Evolutionary conservation across 805 yeast genomes (phyloP).

Genomic region (Metschnikowia borealis): DNA sequence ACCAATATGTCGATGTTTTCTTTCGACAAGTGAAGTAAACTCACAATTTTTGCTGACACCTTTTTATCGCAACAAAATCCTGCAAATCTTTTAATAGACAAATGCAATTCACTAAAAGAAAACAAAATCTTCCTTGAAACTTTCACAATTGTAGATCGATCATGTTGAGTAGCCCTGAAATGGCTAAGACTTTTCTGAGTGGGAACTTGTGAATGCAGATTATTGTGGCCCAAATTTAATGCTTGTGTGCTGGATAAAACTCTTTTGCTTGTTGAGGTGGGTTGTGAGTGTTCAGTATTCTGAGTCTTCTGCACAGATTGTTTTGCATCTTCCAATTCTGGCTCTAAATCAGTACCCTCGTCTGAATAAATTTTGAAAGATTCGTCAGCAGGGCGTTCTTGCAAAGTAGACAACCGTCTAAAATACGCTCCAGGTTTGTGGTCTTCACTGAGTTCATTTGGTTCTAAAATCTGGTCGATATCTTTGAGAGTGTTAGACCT

Average conservation of each 20-base stretch:
- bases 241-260: not conserved
- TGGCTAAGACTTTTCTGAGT: not conserved
- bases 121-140: conserved; percentile 59
- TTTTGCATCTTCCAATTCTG: not conserved
- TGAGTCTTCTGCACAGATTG: not conserved
- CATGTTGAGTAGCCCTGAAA: conserved; percentile 2
- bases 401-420: conserved; percentile 59
- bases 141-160: conserved; percentile 28
- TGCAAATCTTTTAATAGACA: conserved; percentile 52
- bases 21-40: conserved; percentile 48
- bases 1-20: conserved; percentile 54
- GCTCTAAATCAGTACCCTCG: not conserved
- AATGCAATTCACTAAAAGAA: conserved; percentile 61
- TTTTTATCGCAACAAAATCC: conserved; percentile 56
- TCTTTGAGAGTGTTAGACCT: conserved; percentile 37
- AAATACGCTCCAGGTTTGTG: conserved; percentile 60
- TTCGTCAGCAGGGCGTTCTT: conserved; percentile 44
- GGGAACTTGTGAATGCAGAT: not conserved
- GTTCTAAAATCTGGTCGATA: conserved; percentile 33
- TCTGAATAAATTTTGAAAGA: not conserved
- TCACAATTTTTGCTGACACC: conserved; percentile 50
- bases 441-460: conserved; percentile 38
- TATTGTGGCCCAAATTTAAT: not conserved
- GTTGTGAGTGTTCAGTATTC: not conserved
- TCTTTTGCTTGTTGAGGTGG: not conserved